A percentile compares a stretch with the other conserved stretches of the same genome.
These are phyloP conservation scores for Fusarium dimerum DNA, from an alignment of 2,329 filamentous ascomycete species.

Conservation along the genomic window DNA sequence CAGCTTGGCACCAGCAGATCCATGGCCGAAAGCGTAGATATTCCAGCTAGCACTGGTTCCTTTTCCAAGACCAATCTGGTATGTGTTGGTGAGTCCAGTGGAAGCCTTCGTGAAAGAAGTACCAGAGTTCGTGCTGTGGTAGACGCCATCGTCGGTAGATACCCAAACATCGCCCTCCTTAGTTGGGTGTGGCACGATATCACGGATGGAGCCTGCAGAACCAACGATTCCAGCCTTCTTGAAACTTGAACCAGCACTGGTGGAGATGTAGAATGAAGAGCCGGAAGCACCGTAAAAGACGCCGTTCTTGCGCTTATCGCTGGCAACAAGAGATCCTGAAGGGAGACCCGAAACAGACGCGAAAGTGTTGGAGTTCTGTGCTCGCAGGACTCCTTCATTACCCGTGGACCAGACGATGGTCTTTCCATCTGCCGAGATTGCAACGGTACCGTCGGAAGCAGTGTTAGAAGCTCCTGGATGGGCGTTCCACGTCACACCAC, in stretches of 20 bases:
- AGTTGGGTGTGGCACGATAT: constrained; percentile 57
- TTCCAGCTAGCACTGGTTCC: constrained; percentile 44
- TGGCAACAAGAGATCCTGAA: constrained; percentile 49
- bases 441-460: constrained; percentile 47
- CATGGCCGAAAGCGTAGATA: constrained; percentile 49
- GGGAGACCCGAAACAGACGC: constrained; percentile 46
- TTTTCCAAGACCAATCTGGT: constrained; percentile 46
- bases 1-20: constrained; percentile 42
- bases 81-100: constrained; percentile 38
- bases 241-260: constrained; percentile 49
- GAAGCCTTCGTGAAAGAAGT: constrained; percentile 45
- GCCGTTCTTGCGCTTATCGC: constrained; percentile 54
- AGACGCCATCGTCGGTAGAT: constrained; percentile 55
- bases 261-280: constrained; percentile 52
- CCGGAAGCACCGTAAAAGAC: constrained; percentile 54
- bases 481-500: constrained; percentile 50
- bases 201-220: constrained; percentile 49
- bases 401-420: constrained; percentile 50
- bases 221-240: constrained; percentile 37
- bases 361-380: constrained; percentile 44
- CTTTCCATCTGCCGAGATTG: constrained; percentile 52
- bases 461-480: constrained; percentile 48
- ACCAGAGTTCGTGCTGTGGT: constrained; percentile 54
- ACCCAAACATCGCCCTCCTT: constrained; percentile 62
- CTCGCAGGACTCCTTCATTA: constrained; percentile 42